Evolutionary conservation across 78 protist genomes (phyloP).

Genomic region (Dictyostelium capitatum): DNA sequence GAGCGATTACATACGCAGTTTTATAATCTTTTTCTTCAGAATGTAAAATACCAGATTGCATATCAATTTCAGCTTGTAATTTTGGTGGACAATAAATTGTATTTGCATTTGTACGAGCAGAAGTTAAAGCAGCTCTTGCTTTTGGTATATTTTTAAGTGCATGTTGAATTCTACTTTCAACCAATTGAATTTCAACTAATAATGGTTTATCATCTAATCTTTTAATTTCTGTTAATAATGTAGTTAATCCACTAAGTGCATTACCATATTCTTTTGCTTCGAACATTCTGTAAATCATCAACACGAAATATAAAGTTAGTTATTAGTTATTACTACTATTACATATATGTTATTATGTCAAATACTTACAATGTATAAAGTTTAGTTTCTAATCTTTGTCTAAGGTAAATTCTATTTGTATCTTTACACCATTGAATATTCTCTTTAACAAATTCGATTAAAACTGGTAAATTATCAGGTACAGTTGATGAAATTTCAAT

Average conservation of each 20-base stretch:
- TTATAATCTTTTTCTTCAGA: conserved; percentile 98
- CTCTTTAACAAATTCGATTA: conserved; percentile 90
- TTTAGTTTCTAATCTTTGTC: conserved; percentile 96
- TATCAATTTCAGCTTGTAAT: conserved; percentile 95
- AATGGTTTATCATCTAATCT: conserved; percentile 97
- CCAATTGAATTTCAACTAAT: conserved; percentile 96
- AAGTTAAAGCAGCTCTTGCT: conserved; percentile 86
- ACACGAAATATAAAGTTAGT: background rate
- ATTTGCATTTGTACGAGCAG: conserved; percentile 98
- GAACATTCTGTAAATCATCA: conserved; percentile 38
- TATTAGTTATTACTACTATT: background rate
- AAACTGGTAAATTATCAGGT: conserved; percentile 58
- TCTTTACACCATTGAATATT: conserved; percentile 94
- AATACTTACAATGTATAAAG: conserved; percentile 85
- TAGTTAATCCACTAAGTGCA: conserved; percentile 85
- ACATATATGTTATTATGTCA: background rate
- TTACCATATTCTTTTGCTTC: conserved; percentile 79
- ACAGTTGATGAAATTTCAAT: conserved; percentile 22
- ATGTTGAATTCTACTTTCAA: conserved; percentile 92
- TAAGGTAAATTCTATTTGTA: conserved; percentile 96
- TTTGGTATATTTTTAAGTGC: conserved; percentile 89
- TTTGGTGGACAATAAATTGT: conserved; percentile 98
- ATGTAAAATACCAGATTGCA: conserved; percentile 95
- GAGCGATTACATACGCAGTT: conserved; percentile 94
- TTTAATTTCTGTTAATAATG: conserved; percentile 95